Percentiles rank a stretch among this genome's conserved stretches.
phyloP scores from a whole-genome alignment of 441 rosid species.

The Bocquillonia castaneifolia region DNA sequence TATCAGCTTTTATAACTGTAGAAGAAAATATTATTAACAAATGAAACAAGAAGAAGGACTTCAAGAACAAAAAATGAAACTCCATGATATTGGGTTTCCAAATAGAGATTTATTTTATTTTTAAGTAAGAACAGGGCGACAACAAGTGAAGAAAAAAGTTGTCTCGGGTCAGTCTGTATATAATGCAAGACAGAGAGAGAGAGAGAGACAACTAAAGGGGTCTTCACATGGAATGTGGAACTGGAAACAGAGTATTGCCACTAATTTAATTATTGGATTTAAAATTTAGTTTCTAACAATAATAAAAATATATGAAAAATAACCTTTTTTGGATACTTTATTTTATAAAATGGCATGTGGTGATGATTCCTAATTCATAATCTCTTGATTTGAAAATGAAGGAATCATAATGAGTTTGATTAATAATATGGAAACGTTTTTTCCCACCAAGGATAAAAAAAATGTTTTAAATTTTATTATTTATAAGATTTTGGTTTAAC shows the following conservation, averaged over 20 bases:
- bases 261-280: not conserved
- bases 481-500: too few relatives aligned
- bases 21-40: constrained; percentile 15
- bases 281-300: not conserved
- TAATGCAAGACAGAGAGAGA: constrained; percentile 15
- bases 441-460: not conserved
- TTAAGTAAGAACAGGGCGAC: too few relatives aligned
- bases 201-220: constrained; percentile 1
- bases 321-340: too few relatives aligned
- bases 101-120: not conserved
- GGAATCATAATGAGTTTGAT: constrained; percentile 25
- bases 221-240: constrained; percentile 31
- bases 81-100: constrained; percentile 12
- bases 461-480: not conserved
- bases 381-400: constrained; percentile 23
- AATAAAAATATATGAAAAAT: not conserved
- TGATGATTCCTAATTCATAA: constrained; percentile 24
- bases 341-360: constrained; percentile 24
- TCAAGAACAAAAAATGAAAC: constrained; percentile 8
- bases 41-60: constrained; percentile 39
- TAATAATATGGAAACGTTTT: constrained; percentile 18
- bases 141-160: too few relatives aligned
- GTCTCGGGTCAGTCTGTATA: constrained; percentile 25
- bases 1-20: constrained; percentile 18
- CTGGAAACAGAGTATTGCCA: not conserved